Percentiles rank a stretch among this genome's conserved stretches.
phyloP scores from a whole-genome alignment of 2,329 filamentous ascomycete genomes.

The Colletotrichum incanum region DNA sequence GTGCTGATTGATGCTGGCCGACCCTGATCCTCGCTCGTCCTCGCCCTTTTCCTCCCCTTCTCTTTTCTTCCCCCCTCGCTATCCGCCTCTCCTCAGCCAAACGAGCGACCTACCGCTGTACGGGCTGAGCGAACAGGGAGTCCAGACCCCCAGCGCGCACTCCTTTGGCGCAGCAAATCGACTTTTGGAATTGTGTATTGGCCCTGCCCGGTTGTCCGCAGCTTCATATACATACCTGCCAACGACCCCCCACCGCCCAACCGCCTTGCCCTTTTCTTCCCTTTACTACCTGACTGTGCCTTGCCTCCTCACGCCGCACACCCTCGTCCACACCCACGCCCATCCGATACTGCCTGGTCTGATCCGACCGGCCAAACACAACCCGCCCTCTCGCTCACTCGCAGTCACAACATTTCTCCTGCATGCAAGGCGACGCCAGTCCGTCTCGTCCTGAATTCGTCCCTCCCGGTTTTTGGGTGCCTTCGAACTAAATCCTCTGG shows the following conservation, averaged over 20 bases:
- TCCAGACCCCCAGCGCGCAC: conserved; percentile 7
- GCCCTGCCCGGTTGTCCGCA: conserved; percentile 18
- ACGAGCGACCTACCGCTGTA: neutral
- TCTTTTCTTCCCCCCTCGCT: conserved; percentile 12
- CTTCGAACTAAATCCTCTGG: conserved; percentile 23
- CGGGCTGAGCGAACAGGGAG: conserved; percentile 25
- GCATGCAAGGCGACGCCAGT: conserved; percentile 32
- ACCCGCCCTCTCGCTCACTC: conserved; percentile 12
- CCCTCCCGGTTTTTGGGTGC: conserved; percentile 32
- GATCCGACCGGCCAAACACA: conserved; percentile 19
- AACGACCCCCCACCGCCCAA: conserved; percentile 16
- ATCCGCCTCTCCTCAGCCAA: conserved; percentile 1
- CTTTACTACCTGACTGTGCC: conserved; percentile 9
- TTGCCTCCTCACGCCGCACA: conserved; percentile 17
- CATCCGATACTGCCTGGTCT: conserved; percentile 14
- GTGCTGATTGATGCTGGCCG: conserved; percentile 27
- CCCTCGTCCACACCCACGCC: conserved; percentile 17
- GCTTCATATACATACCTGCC: conserved; percentile 40
- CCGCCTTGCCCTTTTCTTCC: conserved; percentile 22
- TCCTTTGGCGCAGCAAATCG: conserved; percentile 16
- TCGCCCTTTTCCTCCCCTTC: neutral
- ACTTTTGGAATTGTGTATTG: conserved; percentile 23
- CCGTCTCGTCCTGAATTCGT: conserved; percentile 19
- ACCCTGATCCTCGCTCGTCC: conserved; percentile 25
- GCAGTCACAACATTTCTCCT: conserved; percentile 18